phyloP scores from a whole-genome alignment of 805 yeast species.

The Pachysolen tannophilus region DNA sequence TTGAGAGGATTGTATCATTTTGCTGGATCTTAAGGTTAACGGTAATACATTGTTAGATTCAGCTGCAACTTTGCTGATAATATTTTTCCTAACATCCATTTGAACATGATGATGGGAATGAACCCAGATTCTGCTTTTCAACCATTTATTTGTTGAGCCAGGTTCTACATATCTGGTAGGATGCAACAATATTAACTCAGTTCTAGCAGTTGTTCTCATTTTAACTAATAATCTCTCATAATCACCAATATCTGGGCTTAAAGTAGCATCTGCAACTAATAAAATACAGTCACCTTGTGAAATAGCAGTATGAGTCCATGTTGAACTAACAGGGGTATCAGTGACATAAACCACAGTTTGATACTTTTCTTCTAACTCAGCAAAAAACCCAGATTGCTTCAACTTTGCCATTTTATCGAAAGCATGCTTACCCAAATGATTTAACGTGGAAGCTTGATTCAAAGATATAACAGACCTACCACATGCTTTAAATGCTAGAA shows the following conservation, averaged over 20 bases:
- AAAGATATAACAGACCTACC: constrained; percentile 69
- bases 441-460: constrained; percentile 75
- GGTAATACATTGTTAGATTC: constrained; percentile 4
- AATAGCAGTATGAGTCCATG: constrained; percentile 90
- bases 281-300: constrained; percentile 95
- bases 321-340: constrained; percentile 73
- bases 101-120: constrained; percentile 90
- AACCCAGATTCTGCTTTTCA: constrained; percentile 82
- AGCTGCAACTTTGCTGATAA: constrained; percentile 1
- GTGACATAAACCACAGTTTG: constrained; percentile 87
- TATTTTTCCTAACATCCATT: constrained; percentile 32
- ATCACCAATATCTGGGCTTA: constrained; percentile 72
- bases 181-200: constrained; percentile 79
- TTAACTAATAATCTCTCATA: constrained; percentile 72
- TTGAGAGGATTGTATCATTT: constrained; percentile 8
- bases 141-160: constrained; percentile 81
- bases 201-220: constrained; percentile 75
- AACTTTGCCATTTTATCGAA: constrained; percentile 82
- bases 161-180: constrained; percentile 76
- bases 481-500: constrained; percentile 61
- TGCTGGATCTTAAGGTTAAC: constrained; percentile 1
- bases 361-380: constrained; percentile 83
- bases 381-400: constrained; percentile 81
- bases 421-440: constrained; percentile 84
- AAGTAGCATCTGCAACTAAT: constrained; percentile 75